Conservation (phyloP, 345 rosid species). For the Camelina laxa region DNA sequence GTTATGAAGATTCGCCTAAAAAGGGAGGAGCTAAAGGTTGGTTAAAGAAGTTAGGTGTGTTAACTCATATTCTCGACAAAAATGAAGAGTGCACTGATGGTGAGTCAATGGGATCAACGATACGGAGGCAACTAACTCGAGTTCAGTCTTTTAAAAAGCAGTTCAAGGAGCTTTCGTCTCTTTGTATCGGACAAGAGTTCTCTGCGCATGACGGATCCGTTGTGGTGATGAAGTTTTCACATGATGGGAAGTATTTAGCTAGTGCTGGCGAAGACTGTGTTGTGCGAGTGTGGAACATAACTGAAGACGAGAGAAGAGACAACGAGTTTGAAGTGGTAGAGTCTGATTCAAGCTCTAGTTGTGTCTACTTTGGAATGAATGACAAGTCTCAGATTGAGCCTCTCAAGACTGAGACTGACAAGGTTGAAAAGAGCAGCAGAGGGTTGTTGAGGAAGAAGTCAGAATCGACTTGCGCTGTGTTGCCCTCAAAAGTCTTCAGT, state of each 20-base stretch:
- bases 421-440: slow-evolving; percentile 49
- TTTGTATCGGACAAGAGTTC: slow-evolving; percentile 72
- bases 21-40: slow-evolving; percentile 50
- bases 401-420: slow-evolving; percentile 49
- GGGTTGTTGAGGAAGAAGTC: slow-evolving; percentile 51
- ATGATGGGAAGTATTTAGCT: slow-evolving; percentile 71
- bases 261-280: slow-evolving; percentile 76
- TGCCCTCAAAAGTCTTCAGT: slow-evolving; percentile 66
- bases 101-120: slow-evolving; percentile 43
- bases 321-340: slow-evolving; percentile 50
- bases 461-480: slow-evolving; percentile 62
- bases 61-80: slow-evolving; percentile 46
- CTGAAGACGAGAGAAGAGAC: slow-evolving; percentile 58
- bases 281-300: slow-evolving; percentile 76
- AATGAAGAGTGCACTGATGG: slow-evolving; percentile 39
- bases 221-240: slow-evolving; percentile 75
- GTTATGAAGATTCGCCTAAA: slow-evolving; percentile 33
- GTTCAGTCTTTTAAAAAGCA: slow-evolving; percentile 59
- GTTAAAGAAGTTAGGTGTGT: slow-evolving; percentile 58
- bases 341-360: slow-evolving; percentile 52
- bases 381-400: slow-evolving; percentile 56
- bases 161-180: slow-evolving; percentile 69
- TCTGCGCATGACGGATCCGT: slow-evolving; percentile 74
- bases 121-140: slow-evolving; percentile 48
- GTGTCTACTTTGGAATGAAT: slow-evolving; percentile 58